Base-by-base conservation (phyloP, 257 asterid species). In the Solanum chaucha region DNA sequence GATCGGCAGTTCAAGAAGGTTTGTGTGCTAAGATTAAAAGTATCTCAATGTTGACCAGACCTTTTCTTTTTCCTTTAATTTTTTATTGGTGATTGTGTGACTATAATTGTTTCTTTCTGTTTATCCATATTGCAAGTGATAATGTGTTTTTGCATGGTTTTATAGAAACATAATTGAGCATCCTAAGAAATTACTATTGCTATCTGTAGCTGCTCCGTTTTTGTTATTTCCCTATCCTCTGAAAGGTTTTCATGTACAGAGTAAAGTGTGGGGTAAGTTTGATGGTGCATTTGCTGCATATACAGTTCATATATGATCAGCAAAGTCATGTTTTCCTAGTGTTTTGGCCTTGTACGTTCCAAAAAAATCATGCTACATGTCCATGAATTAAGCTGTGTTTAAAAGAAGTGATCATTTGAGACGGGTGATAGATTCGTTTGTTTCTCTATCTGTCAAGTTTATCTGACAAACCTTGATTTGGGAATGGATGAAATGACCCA, bases 1-100 rank as follows among this genome's bases (percentile, higher is more conserved):
- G 99, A 96, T 90, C 87, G 98, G 86, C 97, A 94, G 59, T 96
- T 96, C 93, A 96, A 96, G 92, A 96, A 96, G 99, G 99, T 95
- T 20, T 61, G 28, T 78, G 22, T 82, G 10, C 40, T 85, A 8
- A 64, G 58, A 68, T 19, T 20, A 35, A 19, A 72, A 19, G 28
- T 72, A 72, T 72, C 81, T 72, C 81, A 9, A 34, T 72, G 46
- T 35, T 72, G 26, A 72, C 81, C n/a, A 17, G 38, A 41, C 64
- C 84, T 78, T 44, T 46, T 44, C 36, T 78, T 11, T 44, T 58
- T 58, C 67, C 24, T 58, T 58, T 20, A 58, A 4, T 24, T 7
- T 44, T 14, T 44, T 26, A 13, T 4, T 78, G 85, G 65, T 80
- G 67, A 80, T 46, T 80, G 1, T 80, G 26, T 30, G 85, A 4